Conservation (phyloP, 2,329 filamentous ascomycete species). For the Pestalotiopsis sp. region DNA sequence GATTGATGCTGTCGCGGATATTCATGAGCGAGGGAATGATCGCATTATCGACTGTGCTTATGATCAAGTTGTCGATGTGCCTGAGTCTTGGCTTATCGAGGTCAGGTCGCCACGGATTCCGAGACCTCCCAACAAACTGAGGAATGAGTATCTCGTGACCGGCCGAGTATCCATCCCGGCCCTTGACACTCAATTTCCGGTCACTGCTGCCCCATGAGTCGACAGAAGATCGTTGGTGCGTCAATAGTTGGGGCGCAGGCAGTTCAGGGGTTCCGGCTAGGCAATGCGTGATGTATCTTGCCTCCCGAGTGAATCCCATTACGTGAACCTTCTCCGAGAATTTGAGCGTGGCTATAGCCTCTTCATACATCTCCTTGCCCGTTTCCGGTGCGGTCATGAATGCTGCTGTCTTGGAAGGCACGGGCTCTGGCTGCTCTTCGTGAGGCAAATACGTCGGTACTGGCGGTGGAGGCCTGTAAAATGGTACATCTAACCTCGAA, state of each 20-base stretch:
- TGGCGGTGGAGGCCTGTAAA: constrained; percentile 8
- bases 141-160: constrained; percentile 23
- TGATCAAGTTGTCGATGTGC: constrained; percentile 25
- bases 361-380: not conserved
- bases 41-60: constrained; percentile 20
- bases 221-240: constrained; percentile 49
- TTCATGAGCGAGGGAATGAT: constrained; percentile 19
- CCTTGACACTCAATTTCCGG: constrained; percentile 44
- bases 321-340: constrained; percentile 54
- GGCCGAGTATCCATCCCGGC: constrained; percentile 37
- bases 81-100: constrained; percentile 1
- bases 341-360: constrained; percentile 23
- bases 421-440: not conserved
- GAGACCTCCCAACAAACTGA: constrained; percentile 15
- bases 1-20: constrained; percentile 37
- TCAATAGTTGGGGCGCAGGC: constrained; percentile 65
- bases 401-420: constrained; percentile 4
- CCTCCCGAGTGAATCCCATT: constrained; percentile 64
- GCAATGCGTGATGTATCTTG: constrained; percentile 67
- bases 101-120: not conserved
- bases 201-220: constrained; percentile 48
- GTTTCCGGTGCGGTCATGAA: not conserved
- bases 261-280: constrained; percentile 58
- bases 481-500: not conserved
- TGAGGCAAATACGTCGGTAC: constrained; percentile 5